Evolutionary conservation across 2,329 filamentous ascomycete species (phyloP).

Genomic region (Phialophora verrucosa): DNA sequence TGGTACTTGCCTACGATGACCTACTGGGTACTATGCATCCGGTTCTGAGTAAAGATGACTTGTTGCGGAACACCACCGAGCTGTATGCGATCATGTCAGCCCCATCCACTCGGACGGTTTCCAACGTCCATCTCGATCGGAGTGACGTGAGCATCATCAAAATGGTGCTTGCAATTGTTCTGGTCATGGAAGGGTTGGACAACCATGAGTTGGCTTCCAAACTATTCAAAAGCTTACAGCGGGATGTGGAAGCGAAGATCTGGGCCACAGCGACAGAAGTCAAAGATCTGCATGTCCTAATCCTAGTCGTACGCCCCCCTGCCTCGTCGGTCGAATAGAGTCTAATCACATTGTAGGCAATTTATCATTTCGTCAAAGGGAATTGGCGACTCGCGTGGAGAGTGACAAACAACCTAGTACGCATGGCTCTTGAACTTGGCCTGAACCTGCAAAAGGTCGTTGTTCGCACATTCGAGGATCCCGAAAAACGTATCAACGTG

Average conservation of each 20-base stretch:
- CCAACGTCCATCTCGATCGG: conserved; percentile 1
- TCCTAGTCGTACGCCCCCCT: conserved; percentile 4
- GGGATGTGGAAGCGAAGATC: conserved; percentile 10
- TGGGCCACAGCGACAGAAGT: conserved; percentile 11
- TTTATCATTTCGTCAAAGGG: conserved; percentile 10
- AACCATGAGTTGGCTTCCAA: conserved; percentile 9
- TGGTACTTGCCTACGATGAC: conserved; percentile 7
- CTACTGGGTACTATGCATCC: conserved; percentile 5
- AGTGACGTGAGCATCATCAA: conserved; percentile 6
- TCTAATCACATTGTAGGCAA: not conserved
- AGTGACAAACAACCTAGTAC: conserved; percentile 8
- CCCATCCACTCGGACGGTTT: not conserved
- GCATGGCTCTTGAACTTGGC: conserved; percentile 10
- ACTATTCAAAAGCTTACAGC: conserved; percentile 9
- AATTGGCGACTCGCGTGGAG: conserved; percentile 10
- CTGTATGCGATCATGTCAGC: not conserved
- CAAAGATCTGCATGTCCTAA: conserved; percentile 8
- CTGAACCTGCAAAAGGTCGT: conserved; percentile 8
- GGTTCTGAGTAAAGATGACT: conserved; percentile 6
- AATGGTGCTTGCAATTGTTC: conserved; percentile 6
- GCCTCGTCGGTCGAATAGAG: not conserved
- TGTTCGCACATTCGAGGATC: conserved; percentile 7
- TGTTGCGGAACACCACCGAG: conserved; percentile 4
- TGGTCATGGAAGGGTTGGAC: conserved; percentile 2
- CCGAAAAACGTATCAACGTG: conserved; percentile 5